These are phyloP conservation scores for Malus hybrid DNA, from an alignment of 331 rosid genomes.

Conservation along the genomic window DNA sequence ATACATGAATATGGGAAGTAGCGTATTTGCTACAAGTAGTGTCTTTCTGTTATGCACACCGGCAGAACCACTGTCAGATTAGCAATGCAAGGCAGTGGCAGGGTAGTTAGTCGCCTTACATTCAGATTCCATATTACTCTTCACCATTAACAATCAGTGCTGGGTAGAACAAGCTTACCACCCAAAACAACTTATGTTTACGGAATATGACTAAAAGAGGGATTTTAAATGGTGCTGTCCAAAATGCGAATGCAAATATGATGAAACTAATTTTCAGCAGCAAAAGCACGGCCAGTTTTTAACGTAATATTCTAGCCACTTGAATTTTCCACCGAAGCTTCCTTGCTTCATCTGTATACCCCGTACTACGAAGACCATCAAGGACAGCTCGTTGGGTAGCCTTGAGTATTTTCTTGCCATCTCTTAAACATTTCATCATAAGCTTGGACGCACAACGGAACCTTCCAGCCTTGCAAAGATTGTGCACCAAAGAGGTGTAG, in stretches of 20 bases:
- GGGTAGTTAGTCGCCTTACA: neutral
- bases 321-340: conserved; percentile 38
- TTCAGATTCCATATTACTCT: neutral
- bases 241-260: neutral
- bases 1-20: neutral
- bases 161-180: neutral
- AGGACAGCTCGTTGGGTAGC: conserved; percentile 60
- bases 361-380: conserved; percentile 44
- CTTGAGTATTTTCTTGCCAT: conserved; percentile 39
- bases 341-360: conserved; percentile 54
- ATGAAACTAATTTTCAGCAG: neutral
- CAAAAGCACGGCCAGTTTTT: conserved; percentile 8
- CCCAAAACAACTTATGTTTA: neutral
- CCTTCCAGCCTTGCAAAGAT: conserved; percentile 69
- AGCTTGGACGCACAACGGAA: conserved; percentile 55
- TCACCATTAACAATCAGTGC: neutral
- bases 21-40: neutral
- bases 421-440: conserved; percentile 43
- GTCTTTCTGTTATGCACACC: neutral
- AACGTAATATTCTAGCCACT: conserved; percentile 26
- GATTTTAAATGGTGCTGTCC: neutral
- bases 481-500: conserved; percentile 57
- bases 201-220: neutral
- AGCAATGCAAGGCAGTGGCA: neutral
- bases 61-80: too few relatives aligned